phyloP scores from a whole-genome alignment of 2,329 filamentous ascomycete genomes.

The Bipolaris cookei region DNA sequence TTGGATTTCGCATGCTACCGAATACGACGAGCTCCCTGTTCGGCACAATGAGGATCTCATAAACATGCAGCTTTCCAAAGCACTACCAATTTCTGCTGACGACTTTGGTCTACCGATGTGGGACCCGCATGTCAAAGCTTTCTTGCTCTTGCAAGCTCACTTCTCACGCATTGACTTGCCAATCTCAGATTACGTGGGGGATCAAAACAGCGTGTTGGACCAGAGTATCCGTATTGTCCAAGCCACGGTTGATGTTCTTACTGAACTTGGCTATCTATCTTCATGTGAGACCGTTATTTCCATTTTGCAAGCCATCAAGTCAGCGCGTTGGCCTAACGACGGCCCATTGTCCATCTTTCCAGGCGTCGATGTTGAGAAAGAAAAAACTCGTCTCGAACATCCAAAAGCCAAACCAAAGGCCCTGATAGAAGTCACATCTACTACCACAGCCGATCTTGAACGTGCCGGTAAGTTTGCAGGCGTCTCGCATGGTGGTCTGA shows the following conservation, averaged over 20 bases:
- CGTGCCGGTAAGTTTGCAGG: constrained; percentile 56
- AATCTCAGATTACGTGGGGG: constrained; percentile 95
- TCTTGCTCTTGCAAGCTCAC: constrained; percentile 90
- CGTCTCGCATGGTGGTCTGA: constrained; percentile 55
- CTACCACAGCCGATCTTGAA: constrained; percentile 36
- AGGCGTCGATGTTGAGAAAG: constrained; percentile 62
- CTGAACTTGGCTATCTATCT: constrained; percentile 82
- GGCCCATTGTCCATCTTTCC: constrained; percentile 80
- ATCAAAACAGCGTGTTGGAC: constrained; percentile 86
- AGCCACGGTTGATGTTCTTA: constrained; percentile 89
- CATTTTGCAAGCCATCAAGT: constrained; percentile 90
- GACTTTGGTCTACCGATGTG: constrained; percentile 82
- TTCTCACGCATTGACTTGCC: constrained; percentile 92
- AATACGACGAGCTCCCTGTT: constrained; percentile 97
- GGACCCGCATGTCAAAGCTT: constrained; percentile 98
- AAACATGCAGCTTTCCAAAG: constrained; percentile 85
- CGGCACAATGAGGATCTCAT: constrained; percentile 98
- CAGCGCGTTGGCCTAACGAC: constrained; percentile 87
- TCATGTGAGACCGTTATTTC: constrained; percentile 82
- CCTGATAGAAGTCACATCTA: constrained; percentile 49
- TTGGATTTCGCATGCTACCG: constrained; percentile 92
- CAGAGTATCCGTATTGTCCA: constrained; percentile 97
- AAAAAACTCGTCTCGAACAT: constrained; percentile 52
- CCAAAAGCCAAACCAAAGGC: constrained; percentile 42
- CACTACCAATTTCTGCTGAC: constrained; percentile 73